Conservation (phyloP, 768 basidiomycete genomes). For the Atractiella rhizophila region DNA sequence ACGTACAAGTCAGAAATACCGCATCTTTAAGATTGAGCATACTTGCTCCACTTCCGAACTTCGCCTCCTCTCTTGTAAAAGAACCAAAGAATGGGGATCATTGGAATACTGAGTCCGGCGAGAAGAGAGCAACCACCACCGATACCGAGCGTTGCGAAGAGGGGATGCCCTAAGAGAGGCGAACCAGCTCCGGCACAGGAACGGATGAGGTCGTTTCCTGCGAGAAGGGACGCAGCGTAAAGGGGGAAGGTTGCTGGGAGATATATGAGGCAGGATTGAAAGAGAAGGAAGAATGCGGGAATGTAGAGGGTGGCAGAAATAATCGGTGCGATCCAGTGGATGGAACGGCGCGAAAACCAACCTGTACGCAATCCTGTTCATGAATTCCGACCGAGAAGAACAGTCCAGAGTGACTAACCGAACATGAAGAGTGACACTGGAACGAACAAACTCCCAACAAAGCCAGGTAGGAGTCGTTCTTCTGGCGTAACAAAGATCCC, state of each 20-base stretch:
- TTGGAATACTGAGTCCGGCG: conserved; percentile 3
- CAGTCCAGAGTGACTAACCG: conserved; percentile 1
- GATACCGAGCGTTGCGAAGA: conserved; percentile 6
- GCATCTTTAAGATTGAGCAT: no score
- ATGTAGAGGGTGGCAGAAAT: neutral
- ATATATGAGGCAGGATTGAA: conserved; percentile 5
- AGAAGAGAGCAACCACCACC: conserved; percentile 7
- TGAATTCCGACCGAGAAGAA: no score
- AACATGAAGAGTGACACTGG: neutral
- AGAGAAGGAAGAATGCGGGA: neutral
- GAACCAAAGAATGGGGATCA: no score
- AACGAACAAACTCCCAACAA: neutral
- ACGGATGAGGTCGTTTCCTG: conserved; percentile 8
- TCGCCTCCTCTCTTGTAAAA: no score
- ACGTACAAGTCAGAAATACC: no score
- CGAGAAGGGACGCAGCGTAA: conserved; percentile 7
- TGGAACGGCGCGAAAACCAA: neutral
- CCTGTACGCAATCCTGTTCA: neutral
- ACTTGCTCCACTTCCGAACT: no score
- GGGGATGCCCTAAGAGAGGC: conserved; percentile 1
- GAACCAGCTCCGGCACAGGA: conserved; percentile 2
- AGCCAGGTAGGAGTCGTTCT: neutral
- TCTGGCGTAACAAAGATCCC: conserved; percentile 1
- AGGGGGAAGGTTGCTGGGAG: conserved; percentile 5
- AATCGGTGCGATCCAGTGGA: neutral